Percentiles rank a stretch among this genome's conserved stretches.
These are phyloP conservation scores for Drosera capensis DNA, from an alignment of 148 eudicot genomes.

Conservation along the genomic window DNA sequence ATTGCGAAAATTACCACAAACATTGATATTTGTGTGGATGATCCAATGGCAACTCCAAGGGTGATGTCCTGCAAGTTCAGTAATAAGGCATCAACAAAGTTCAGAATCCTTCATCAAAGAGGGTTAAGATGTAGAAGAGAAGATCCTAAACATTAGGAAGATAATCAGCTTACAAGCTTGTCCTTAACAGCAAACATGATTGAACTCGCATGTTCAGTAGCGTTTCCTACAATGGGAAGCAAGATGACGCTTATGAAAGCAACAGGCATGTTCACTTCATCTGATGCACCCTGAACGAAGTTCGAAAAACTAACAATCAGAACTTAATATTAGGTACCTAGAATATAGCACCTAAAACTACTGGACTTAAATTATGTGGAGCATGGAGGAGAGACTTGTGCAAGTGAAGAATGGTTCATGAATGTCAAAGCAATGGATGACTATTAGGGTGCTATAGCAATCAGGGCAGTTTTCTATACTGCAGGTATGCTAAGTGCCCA, in stretches of 20 bases:
- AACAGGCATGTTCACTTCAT: conserved; percentile 65
- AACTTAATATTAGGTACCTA: background rate
- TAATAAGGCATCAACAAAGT: background rate
- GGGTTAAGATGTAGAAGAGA: background rate
- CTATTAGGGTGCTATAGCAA: too few relatives aligned
- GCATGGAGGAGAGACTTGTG: too few relatives aligned
- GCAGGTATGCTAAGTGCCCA: too few relatives aligned
- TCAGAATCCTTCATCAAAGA: background rate
- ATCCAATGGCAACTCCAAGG: conserved; percentile 87
- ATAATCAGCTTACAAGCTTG: conserved; percentile 63
- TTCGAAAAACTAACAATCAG: background rate
- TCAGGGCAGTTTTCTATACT: too few relatives aligned
- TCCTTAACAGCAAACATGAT: conserved; percentile 90
- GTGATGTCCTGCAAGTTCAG: conserved; percentile 51
- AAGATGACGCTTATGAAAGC: conserved; percentile 83
- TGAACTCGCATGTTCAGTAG: conserved; percentile 96
- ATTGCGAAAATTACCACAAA: conserved; percentile 53
- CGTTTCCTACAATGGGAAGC: conserved; percentile 91
- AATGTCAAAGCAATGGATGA: too few relatives aligned
- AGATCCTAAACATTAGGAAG: background rate
- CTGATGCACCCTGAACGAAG: conserved; percentile 70
- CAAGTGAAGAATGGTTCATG: too few relatives aligned
- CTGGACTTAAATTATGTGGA: too few relatives aligned
- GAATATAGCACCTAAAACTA: too few relatives aligned
- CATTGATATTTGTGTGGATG: conserved; percentile 92